phyloP scores from a whole-genome alignment of 441 rosid genomes.

The Oxalis stricta region DNA sequence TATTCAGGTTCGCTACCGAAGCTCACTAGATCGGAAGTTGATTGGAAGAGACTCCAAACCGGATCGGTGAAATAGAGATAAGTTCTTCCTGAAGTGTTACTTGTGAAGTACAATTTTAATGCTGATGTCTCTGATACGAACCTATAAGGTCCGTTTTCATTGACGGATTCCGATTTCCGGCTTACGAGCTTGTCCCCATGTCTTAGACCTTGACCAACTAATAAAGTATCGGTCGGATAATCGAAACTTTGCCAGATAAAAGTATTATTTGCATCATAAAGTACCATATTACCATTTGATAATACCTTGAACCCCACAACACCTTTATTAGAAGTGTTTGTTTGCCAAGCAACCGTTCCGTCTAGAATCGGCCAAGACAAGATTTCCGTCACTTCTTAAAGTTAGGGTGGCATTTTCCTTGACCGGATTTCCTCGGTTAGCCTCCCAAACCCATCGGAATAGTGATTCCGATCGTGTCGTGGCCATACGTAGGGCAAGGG shows the following conservation, averaged over 20 bases:
- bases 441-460: slow-evolving; percentile 47
- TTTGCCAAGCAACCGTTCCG: slow-evolving; percentile 51
- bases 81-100: slow-evolving; percentile 30
- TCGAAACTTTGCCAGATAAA: slow-evolving; percentile 71
- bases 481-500: slow-evolving; percentile 26
- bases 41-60: background rate
- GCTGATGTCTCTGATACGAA: slow-evolving; percentile 39
- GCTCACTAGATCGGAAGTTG: slow-evolving; percentile 5
- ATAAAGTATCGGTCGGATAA: slow-evolving; percentile 52
- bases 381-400: slow-evolving; percentile 32
- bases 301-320: slow-evolving; percentile 38
- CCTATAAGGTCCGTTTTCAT: slow-evolving; percentile 45
- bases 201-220: slow-evolving; percentile 43
- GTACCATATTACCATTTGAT: slow-evolving; percentile 48
- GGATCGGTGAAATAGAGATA: slow-evolving; percentile 29
- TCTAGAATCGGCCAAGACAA: slow-evolving; percentile 37
- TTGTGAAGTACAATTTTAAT: slow-evolving; percentile 31
- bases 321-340: slow-evolving; percentile 43
- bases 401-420: slow-evolving; percentile 33
- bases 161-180: slow-evolving; percentile 19
- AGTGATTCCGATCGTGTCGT: slow-evolving; percentile 24
- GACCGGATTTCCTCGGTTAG: slow-evolving; percentile 36
- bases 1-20: slow-evolving; percentile 14
- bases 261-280: slow-evolving; percentile 33
- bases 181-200: slow-evolving; percentile 38